Evolutionary conservation across 139 green algal genomes (phyloP).

Genomic region (Spirogloea muscicola): DNA sequence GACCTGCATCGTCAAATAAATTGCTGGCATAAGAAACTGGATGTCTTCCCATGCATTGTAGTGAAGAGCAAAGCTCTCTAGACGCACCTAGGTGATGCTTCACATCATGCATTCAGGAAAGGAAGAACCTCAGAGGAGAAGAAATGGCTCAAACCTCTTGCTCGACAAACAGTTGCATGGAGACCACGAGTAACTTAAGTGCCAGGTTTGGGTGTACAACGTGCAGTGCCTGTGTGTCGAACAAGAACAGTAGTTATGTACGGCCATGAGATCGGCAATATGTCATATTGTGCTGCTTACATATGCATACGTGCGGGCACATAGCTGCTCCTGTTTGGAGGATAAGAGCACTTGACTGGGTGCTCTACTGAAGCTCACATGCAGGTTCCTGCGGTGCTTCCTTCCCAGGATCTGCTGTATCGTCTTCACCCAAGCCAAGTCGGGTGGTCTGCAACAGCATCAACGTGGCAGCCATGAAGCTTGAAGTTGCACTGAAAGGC

Average conservation of each 20-base stretch:
- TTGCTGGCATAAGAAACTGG: constrained; percentile 16
- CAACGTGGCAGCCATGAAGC: no score
- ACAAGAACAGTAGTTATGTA: no score
- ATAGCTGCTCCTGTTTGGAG: no score
- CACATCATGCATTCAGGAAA: background rate
- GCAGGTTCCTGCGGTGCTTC: constrained; percentile 32
- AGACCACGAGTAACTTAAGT: constrained; percentile 7
- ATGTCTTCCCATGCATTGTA: background rate
- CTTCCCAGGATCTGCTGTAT: constrained; percentile 35
- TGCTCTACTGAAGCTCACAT: no score
- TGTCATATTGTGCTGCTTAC: no score
- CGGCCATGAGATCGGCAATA: no score
- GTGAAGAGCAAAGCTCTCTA: background rate
- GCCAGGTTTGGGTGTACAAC: constrained; percentile 25
- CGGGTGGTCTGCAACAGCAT: constrained; percentile 11
- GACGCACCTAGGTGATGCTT: background rate
- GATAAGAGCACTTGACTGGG: no score
- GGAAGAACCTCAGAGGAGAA: background rate
- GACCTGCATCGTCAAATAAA: no score
- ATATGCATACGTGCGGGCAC: no score
- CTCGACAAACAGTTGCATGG: constrained; percentile 20
- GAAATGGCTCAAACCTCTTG: background rate
- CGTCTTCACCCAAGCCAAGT: constrained; percentile 37
- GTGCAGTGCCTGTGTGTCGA: constrained; percentile 31
- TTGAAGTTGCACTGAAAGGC: no score